Evolutionary conservation across 1,139 yeast genomes (phyloP).

Genomic region (Nakaseomyces kungkrabaensis): DNA sequence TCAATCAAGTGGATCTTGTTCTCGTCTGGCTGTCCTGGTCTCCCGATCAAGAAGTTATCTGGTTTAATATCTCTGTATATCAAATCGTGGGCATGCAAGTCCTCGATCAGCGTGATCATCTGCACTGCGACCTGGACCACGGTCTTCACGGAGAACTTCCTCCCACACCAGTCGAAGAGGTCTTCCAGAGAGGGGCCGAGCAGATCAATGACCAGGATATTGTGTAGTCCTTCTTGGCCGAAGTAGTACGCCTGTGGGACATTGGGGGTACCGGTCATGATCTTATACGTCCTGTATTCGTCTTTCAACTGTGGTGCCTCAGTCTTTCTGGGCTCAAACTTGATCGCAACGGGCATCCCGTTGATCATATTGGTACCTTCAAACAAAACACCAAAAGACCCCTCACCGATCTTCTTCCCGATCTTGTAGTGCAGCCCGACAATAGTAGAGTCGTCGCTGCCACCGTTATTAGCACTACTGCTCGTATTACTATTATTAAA

Average conservation of each 20-base stretch:
- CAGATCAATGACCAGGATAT: constrained; percentile 58
- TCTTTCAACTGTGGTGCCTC: constrained; percentile 69
- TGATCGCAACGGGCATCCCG: constrained; percentile 64
- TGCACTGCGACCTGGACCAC: constrained; percentile 68
- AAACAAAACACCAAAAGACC: constrained; percentile 68
- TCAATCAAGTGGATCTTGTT: constrained; percentile 90
- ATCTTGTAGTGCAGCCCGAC: constrained; percentile 69
- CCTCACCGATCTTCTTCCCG: constrained; percentile 73
- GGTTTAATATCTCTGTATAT: constrained; percentile 81
- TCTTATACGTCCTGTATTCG: constrained; percentile 59
- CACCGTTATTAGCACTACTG: background rate
- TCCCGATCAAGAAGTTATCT: constrained; percentile 94
- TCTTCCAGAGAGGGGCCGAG: constrained; percentile 73
- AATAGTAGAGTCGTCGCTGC: constrained; percentile 30
- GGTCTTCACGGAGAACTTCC: constrained; percentile 57
- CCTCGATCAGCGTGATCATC: constrained; percentile 59
- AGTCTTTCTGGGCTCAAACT: constrained; percentile 62
- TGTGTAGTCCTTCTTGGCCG: constrained; percentile 68
- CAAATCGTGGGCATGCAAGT: constrained; percentile 57
- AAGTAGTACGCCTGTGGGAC: constrained; percentile 66
- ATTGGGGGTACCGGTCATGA: constrained; percentile 47
- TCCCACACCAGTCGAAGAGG: constrained; percentile 73
- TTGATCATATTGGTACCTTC: constrained; percentile 66
- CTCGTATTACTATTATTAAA: background rate
- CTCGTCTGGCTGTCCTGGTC: constrained; percentile 54